Conservation (phyloP, 768 basidiomycete genomes). For the Boletales sp. region DNA sequence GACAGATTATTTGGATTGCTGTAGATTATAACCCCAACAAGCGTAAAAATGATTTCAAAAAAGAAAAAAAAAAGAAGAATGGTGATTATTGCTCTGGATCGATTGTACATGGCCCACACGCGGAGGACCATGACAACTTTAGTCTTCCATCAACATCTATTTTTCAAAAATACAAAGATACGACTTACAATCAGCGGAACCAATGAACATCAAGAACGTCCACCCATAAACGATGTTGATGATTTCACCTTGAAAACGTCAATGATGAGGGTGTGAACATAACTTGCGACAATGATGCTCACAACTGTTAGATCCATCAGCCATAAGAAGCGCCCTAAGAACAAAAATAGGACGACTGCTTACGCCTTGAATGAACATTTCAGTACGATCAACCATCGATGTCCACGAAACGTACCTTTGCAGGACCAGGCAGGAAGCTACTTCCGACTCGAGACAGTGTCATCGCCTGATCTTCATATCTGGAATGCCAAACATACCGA, state of each 20-base stretch:
- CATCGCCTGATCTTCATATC: neutral
- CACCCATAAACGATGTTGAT: neutral
- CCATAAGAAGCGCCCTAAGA: neutral
- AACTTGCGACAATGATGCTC: neutral
- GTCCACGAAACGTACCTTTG: neutral
- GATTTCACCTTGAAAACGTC: neutral
- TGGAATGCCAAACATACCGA: neutral
- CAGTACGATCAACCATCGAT: neutral
- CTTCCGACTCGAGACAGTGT: neutral
- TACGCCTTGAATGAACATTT: neutral
- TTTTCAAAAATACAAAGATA: neutral
- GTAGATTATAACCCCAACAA: neutral
- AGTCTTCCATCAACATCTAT: neutral
- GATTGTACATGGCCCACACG: conserved; percentile 13
- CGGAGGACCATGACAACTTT: conserved; percentile 4
- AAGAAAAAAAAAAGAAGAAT: neutral
- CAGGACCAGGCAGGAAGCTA: conserved; percentile 6
- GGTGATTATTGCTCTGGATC: conserved; percentile 3
- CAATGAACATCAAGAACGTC: neutral
- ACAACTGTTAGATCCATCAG: conserved; percentile 3
- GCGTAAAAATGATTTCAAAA: neutral
- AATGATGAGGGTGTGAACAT: neutral
- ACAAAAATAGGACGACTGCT: neutral
- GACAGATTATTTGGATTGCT: neutral
- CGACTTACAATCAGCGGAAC: conserved; percentile 4